Base-by-base conservation (phyloP, 805 yeast species). In the Brettanomyces naardenensis region DNA sequence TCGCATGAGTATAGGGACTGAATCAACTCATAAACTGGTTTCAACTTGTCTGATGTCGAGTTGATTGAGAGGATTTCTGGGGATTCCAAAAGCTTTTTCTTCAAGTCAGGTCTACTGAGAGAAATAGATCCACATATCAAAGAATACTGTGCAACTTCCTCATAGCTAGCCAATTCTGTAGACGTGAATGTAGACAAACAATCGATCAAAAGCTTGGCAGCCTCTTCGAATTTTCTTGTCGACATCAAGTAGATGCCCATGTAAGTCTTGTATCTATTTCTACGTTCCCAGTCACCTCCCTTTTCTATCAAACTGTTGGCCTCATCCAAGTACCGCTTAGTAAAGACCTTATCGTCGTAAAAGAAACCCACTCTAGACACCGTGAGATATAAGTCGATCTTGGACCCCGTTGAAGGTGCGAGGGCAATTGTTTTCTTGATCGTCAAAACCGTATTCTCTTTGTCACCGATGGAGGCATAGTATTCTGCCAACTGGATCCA, bases 241-340 rank as follows among this genome's bases (percentile, higher is more conserved):
- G 95, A 81, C 73, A 92, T 65, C 27, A 75, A 65, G 57, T 86
- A 85, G 35, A 92, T 70, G 18, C 98, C 98, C 41, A 74, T 64
- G 62, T 92, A 92, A 5, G 97, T 85, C 66, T 92, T 92, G 69
- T 75, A 87, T 49, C 96, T 69, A 65, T 92, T 92, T 54, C 95
- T 79, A 62, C 98, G 84, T 64, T 92, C 98, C 98, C 98, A 92
- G 60, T 92, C 98, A 44, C 98, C 98, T 39, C 97, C 98, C 53
- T 87, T 84, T 52, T 90, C 97, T 52, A 92, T 87, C 57, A 86
- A 71, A 19, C 65, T 54, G 53, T 82, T 78, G 15, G 81, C 78
- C 48, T 78, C 78, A 39, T 81, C 90, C 46, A 92, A 71, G 53
- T 80, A 80, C 49, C 77, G 76, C 42, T 79, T 73, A 32, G 83